Conservation (phyloP, 1,139 yeast genomes). For the Taphrina communis region DNA sequence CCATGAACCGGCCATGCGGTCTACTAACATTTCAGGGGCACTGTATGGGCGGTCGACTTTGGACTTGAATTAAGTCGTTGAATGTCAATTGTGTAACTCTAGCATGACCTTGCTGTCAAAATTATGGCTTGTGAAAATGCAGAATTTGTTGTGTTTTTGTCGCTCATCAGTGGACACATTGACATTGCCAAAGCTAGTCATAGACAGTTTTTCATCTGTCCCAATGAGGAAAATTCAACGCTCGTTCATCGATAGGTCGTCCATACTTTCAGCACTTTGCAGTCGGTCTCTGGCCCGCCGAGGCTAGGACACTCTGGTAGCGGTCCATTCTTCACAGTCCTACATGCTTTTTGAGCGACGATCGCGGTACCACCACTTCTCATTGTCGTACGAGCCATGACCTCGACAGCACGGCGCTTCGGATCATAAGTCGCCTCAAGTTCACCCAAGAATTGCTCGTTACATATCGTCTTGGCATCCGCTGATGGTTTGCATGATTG, state of each 20-base stretch:
- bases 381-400: not conserved
- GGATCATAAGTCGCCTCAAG: not conserved
- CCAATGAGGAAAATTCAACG: too few species aligned
- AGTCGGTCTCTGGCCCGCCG: not conserved
- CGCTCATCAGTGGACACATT: too few species aligned
- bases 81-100: too few species aligned
- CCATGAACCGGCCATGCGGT: too few species aligned
- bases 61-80: too few species aligned
- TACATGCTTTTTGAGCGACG: slow-evolving; percentile 1
- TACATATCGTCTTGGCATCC: not conserved
- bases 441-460: not conserved
- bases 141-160: too few species aligned
- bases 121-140: too few species aligned
- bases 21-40: too few species aligned
- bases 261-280: not conserved
- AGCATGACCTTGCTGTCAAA: too few species aligned
- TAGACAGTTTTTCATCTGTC: too few species aligned
- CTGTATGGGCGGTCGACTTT: too few species aligned
- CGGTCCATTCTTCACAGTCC: not conserved
- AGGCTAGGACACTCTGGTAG: not conserved
- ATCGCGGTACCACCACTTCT: not conserved
- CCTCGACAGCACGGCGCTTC: not conserved
- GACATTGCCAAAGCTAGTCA: too few species aligned
- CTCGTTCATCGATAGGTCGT: not conserved
- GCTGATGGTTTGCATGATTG: not conserved